Evolutionary conservation across 768 basidiomycete genomes (phyloP).

Genomic region (Collybia sp.): DNA sequence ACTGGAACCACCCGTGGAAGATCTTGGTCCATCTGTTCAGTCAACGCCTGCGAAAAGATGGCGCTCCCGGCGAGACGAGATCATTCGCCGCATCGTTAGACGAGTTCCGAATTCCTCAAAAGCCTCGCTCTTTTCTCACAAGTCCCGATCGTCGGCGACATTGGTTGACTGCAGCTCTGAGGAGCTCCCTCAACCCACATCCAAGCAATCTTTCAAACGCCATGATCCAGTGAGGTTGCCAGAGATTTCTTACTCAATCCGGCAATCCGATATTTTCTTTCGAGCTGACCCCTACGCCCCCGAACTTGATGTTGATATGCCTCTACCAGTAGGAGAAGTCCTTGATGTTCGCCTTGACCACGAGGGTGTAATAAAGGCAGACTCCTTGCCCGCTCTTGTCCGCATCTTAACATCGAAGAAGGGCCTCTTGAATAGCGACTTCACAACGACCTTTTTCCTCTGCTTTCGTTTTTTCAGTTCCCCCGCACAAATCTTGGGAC

Average conservation of each 20-base stretch:
- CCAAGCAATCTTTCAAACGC: constrained; percentile 4
- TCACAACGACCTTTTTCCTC: constrained; percentile 58
- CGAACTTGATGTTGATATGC: constrained; percentile 19
- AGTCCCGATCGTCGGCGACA: constrained; percentile 6
- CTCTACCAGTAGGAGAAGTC: constrained; percentile 16
- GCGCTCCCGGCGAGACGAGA: constrained; percentile 3
- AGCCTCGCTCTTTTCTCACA: constrained; percentile 5
- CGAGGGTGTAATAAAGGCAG: constrained; percentile 22
- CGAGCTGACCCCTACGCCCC: constrained; percentile 19
- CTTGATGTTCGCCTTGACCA: constrained; percentile 17
- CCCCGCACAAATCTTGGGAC: constrained; percentile 37
- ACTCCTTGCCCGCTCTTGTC: constrained; percentile 36
- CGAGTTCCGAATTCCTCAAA: constrained; percentile 7
- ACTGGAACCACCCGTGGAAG: neutral
- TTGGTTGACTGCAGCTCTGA: constrained; percentile 4
- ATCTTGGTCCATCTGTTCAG: neutral
- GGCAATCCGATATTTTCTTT: constrained; percentile 21
- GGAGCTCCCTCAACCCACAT: neutral
- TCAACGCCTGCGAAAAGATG: constrained; percentile 2
- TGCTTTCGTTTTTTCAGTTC: constrained; percentile 67
- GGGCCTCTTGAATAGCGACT: constrained; percentile 30
- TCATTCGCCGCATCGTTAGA: constrained; percentile 13
- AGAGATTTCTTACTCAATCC: constrained; percentile 2
- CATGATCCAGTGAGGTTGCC: constrained; percentile 2
- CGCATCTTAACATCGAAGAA: constrained; percentile 41